These are phyloP conservation scores for Neurospora sp. DNA, from an alignment of 495 filamentous ascomycete genomes.

Conservation along the genomic window DNA sequence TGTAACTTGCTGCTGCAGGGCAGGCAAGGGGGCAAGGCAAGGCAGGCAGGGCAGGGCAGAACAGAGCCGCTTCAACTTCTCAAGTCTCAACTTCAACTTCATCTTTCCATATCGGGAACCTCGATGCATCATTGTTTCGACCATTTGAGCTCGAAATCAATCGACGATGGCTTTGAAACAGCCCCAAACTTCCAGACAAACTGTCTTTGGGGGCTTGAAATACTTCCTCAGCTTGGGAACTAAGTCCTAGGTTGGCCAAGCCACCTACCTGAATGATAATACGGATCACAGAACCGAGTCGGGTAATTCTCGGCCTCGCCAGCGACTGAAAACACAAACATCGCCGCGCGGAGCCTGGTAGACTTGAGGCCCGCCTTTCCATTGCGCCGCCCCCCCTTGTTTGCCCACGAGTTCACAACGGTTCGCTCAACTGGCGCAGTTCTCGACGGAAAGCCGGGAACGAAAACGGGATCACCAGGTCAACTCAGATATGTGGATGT, in stretches of 20 bases:
- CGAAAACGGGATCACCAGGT: neutral
- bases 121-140: neutral
- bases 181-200: neutral
- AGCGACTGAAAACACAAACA: neutral
- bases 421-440: neutral
- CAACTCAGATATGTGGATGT: neutral
- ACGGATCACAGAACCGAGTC: neutral
- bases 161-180: neutral
- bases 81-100: neutral
- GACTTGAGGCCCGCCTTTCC: neutral
- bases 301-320: neutral
- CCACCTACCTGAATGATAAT: neutral
- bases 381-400: neutral
- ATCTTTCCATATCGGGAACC: neutral
- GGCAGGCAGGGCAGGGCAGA: neutral
- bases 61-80: neutral
- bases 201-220: neutral
- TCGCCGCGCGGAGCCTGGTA: neutral
- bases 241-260: neutral
- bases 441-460: neutral
- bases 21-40: neutral
- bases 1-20: neutral
- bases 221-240: neutral
- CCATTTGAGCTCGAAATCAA: neutral
- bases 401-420: neutral